phyloP scores from a whole-genome alignment of 148 eudicot species.

The Cornus controversa region DNA sequence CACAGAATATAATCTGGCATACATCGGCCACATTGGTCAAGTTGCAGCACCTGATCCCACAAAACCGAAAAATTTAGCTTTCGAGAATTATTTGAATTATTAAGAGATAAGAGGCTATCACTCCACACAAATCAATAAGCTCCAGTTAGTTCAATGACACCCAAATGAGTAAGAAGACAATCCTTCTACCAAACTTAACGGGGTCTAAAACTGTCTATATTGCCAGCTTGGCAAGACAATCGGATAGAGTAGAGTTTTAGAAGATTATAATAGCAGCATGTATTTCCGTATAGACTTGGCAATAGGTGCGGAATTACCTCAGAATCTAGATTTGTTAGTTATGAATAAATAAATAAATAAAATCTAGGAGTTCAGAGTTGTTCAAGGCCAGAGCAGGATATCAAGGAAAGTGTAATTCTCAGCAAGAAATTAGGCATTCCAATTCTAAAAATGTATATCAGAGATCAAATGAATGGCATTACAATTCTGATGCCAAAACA shows the following conservation, averaged over 20 bases:
- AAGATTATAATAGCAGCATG: neutral
- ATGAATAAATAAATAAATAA: neutral
- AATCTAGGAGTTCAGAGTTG: neutral
- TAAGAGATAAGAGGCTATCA: neutral
- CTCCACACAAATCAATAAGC: neutral
- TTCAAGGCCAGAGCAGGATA: neutral
- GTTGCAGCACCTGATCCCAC: constrained; percentile 76
- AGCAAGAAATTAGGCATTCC: neutral
- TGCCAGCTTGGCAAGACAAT: neutral
- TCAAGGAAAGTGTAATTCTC: constrained; percentile 1
- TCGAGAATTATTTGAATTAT: neutral
- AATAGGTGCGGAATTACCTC: neutral
- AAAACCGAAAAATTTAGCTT: constrained; percentile 5
- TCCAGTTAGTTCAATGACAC: neutral
- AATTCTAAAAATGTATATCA: neutral
- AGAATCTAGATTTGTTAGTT: neutral
- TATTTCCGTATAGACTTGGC: neutral
- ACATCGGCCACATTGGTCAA: constrained; percentile 89
- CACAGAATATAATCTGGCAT: constrained; percentile 61
- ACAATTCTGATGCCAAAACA: neutral
- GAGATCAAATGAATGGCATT: neutral
- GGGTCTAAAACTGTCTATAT: neutral
- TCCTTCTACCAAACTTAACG: neutral
- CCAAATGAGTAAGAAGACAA: neutral
- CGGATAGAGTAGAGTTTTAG: too few relatives aligned